A percentile compares a stretch with the other conserved stretches of the same genome.
Evolutionary conservation across 2,329 filamentous ascomycete species (phyloP).

Genomic region (Cytospora piceicola): DNA sequence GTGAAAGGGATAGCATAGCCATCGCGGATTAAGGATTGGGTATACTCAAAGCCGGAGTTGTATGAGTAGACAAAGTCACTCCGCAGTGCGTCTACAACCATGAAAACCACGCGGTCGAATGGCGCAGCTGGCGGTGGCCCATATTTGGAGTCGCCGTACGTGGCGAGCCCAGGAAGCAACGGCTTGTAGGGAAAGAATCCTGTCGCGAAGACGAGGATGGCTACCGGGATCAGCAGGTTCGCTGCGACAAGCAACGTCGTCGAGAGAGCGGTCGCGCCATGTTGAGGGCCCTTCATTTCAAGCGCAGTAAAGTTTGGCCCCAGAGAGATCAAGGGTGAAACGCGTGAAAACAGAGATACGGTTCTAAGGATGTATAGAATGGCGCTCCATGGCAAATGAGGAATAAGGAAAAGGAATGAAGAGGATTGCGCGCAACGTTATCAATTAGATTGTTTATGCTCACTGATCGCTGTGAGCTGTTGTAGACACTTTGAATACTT

Average conservation of each 20-base stretch:
- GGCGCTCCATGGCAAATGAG: conserved; percentile 27
- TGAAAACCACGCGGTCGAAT: conserved; percentile 91
- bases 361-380: conserved; percentile 16
- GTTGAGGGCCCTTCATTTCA: conserved; percentile 37
- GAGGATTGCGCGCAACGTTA: not conserved
- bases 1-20: conserved; percentile 91
- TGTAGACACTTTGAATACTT: not conserved
- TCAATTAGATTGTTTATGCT: conserved; percentile 13
- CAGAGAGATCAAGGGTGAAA: not conserved
- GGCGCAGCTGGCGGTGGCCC: conserved; percentile 64
- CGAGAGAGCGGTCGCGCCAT: conserved; percentile 37
- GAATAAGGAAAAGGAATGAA: not conserved
- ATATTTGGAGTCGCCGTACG: conserved; percentile 61
- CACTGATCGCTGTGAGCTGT: conserved; percentile 16
- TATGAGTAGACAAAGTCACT: conserved; percentile 93
- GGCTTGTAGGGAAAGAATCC: conserved; percentile 99
- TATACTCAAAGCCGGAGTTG: conserved; percentile 81
- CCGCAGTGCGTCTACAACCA: conserved; percentile 94
- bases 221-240: conserved; percentile 77
- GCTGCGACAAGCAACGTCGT: conserved; percentile 62
- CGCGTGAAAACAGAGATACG: conserved; percentile 8
- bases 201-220: conserved; percentile 76
- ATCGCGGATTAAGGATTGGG: conserved; percentile 85
- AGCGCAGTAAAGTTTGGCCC: conserved; percentile 14
- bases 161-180: conserved; percentile 81